Evolutionary conservation across 139 green algal genomes (phyloP), one percentile per base, ranked within the genome.

Genomic region (Mesotaenium endlicherianum): DNA sequence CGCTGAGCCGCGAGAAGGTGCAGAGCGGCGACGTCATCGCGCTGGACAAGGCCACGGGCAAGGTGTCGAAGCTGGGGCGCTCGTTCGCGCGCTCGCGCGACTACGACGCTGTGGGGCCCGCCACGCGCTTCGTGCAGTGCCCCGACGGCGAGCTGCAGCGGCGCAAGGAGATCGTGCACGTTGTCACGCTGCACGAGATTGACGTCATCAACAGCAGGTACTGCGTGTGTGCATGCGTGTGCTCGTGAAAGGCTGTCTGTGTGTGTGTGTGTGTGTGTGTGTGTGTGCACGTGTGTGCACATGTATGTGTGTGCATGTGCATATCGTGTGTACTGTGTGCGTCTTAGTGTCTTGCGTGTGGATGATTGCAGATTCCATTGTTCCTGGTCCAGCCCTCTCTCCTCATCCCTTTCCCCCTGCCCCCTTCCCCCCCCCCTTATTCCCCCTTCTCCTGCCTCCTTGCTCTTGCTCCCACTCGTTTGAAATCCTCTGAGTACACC

Each of bases 131-230:
- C 89, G 96, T 99, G 71, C 93, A 97, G 90, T 98, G 96, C 76
- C 96, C 96, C 6, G 95, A 97, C 78, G 96, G 96, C 3, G 96
- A 99, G 93, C 91, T 99, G 75, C 96, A 98, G 89, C 95, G 96
- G 88, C 92, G 96, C n/a, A 95, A 97, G 84, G 95, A 99, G 88
- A 94, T 98, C 64, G 95, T 98, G 81, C 96, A 99, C 86, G 92
- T 97, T 36, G 96, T 99, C 2, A 97, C 94, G 20, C 91, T 99
- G 83, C 93, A 96, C 82, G 95, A 98, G 82, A 98, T 98, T 30
- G 95, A 98, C 84, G 95, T 98, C 75, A 98, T 98, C 89, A 98
- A 98, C 86, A 94, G 87, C 82, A 78, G 38, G 26, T 81, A 77
- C 43, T 79, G 70, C 26, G 11, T 17, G 30, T 59, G n/a, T 16